These are phyloP conservation scores for Lipomyces yarrowii DNA, from an alignment of 1,139 yeast genomes.

Conservation along the genomic window DNA sequence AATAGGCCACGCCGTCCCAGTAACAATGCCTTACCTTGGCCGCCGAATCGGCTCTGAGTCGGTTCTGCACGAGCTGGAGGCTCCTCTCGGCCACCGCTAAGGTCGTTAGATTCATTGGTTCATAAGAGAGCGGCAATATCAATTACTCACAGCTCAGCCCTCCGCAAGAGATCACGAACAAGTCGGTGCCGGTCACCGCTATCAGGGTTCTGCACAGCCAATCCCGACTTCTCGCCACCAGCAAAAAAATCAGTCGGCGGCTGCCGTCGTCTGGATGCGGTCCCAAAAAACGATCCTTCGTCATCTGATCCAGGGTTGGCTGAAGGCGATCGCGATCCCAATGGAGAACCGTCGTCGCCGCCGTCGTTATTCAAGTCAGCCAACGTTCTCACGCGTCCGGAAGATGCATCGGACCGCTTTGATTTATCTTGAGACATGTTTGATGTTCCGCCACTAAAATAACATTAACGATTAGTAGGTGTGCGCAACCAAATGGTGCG, in stretches of 20 bases:
- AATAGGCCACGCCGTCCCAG: background rate
- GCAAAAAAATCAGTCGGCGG: constrained; percentile 80
- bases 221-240: constrained; percentile 92
- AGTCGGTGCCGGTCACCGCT: constrained; percentile 38
- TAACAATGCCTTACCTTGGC: constrained; percentile 8
- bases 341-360: constrained; percentile 43
- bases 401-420: constrained; percentile 20
- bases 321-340: constrained; percentile 54
- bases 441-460: background rate
- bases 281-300: constrained; percentile 22
- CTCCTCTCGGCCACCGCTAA: constrained; percentile 39
- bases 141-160: constrained; percentile 55
- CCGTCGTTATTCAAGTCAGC: constrained; percentile 33
- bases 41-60: constrained; percentile 7
- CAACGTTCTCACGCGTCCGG: constrained; percentile 22
- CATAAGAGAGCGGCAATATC: constrained; percentile 37
- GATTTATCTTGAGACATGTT: constrained; percentile 15
- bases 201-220: constrained; percentile 91
- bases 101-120: constrained; percentile 26
- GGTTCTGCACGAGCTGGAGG: constrained; percentile 12
- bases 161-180: constrained; percentile 60
- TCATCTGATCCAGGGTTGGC: constrained; percentile 60
- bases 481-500: background rate
- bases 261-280: constrained; percentile 16
- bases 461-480: background rate